phyloP scores from a whole-genome alignment of 2,329 filamentous ascomycete genomes.

The Aspergillus clavatus region DNA sequence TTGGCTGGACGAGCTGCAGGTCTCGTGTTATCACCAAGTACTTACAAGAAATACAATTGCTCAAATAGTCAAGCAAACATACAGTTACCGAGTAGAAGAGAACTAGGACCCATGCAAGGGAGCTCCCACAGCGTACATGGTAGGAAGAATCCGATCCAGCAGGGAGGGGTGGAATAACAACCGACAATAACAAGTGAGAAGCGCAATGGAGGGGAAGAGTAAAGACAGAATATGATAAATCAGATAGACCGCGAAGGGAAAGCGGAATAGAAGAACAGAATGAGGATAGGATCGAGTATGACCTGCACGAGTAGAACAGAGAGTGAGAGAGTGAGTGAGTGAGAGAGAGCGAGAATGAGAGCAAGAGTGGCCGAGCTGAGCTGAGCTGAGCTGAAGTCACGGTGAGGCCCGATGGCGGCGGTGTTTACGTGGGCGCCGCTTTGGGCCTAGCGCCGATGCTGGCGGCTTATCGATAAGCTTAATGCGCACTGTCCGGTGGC shows the following conservation, averaged over 20 bases:
- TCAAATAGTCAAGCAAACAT: too few relatives aligned
- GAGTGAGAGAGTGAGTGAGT: constrained; percentile 12
- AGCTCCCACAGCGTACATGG: constrained; percentile 4
- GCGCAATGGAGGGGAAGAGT: constrained; percentile 7
- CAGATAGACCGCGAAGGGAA: constrained; percentile 1
- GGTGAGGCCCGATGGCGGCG: constrained; percentile 34
- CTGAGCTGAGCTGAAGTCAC: constrained; percentile 14
- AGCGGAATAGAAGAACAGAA: constrained; percentile 5
- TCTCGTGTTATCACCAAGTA: background rate
- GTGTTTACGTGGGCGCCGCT: constrained; percentile 36
- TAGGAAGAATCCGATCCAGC: background rate
- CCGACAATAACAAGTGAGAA: background rate
- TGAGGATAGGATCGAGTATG: constrained; percentile 8
- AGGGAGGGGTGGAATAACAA: background rate
- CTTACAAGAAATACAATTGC: constrained; percentile 1
- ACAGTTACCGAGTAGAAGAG: too few relatives aligned
- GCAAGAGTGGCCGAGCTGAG: constrained; percentile 1
- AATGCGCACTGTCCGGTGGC: too few relatives aligned
- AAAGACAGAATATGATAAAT: constrained; percentile 5
- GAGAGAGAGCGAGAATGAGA: constrained; percentile 5
- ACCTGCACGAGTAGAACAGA: constrained; percentile 9
- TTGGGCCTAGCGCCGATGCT: constrained; percentile 29
- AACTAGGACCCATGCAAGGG: constrained; percentile 6
- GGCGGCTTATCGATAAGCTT: constrained; percentile 41
- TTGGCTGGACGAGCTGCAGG: background rate